Evolutionary conservation across 2,329 filamentous ascomycete species (phyloP).

Genomic region (Trichoderma asperellum): DNA sequence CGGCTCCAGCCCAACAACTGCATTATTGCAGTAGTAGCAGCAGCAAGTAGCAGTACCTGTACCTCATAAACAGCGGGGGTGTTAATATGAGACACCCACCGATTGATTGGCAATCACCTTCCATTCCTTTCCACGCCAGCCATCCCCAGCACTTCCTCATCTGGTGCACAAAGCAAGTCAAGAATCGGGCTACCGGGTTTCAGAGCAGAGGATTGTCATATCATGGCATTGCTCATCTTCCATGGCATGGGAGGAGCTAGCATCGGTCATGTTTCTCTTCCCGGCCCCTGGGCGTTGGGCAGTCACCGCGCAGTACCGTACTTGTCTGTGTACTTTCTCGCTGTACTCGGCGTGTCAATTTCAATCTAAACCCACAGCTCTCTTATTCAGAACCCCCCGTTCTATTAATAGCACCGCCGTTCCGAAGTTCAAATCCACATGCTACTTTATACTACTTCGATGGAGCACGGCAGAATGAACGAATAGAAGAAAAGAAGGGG

Average conservation of each 20-base stretch:
- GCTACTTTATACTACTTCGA: background rate
- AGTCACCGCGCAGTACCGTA: background rate
- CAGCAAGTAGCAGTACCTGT: background rate
- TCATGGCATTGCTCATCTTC: background rate
- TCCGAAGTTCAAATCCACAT: background rate
- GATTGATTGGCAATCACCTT: conserved; percentile 25
- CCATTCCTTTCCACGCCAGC: conserved; percentile 26
- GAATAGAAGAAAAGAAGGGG: background rate
- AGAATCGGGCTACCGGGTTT: background rate
- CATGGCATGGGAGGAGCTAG: background rate
- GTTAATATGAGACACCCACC: conserved; percentile 25
- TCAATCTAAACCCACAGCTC: background rate
- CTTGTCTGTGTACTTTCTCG: background rate
- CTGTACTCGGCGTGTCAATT: background rate
- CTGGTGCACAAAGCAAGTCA: background rate
- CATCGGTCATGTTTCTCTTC: background rate
- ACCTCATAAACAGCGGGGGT: conserved; percentile 19
- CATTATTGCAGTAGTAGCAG: background rate
- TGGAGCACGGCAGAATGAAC: background rate
- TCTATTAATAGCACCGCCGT: conserved; percentile 16
- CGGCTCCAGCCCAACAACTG: background rate
- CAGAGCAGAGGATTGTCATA: background rate
- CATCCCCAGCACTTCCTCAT: conserved; percentile 4
- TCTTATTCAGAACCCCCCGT: background rate
- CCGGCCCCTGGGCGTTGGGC: background rate